phyloP scores from a whole-genome alignment of 495 filamentous ascomycete genomes.

The Pseudevernia furfuracea region DNA sequence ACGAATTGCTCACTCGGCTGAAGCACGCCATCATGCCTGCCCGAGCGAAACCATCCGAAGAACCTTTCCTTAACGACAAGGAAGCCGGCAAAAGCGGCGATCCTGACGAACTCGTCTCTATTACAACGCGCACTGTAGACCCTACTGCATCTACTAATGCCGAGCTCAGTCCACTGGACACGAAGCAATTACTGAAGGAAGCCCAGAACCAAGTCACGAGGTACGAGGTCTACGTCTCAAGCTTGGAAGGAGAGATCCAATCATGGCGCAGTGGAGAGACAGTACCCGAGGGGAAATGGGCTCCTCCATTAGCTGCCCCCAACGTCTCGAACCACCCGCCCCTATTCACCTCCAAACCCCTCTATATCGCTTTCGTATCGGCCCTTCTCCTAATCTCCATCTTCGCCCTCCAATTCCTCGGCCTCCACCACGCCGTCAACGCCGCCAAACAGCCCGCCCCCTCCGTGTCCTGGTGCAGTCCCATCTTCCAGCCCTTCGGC shows the following conservation, averaged over 20 bases:
- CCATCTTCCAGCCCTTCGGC: constrained; percentile 24
- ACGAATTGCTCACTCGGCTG: background rate
- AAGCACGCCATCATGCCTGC: background rate
- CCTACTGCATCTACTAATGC: constrained; percentile 44
- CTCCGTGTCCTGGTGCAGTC: constrained; percentile 18
- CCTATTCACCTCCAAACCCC: constrained; percentile 2
- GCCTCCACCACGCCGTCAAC: constrained; percentile 10
- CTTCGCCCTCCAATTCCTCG: constrained; percentile 19
- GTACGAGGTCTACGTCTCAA: constrained; percentile 76
- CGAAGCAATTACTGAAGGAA: constrained; percentile 86
- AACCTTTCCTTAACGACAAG: background rate
- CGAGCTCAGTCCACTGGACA: constrained; percentile 86
- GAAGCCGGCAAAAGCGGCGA: background rate
- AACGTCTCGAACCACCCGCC: background rate
- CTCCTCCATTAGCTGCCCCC: constrained; percentile 42
- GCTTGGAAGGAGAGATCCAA: constrained; percentile 77
- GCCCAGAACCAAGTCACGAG: constrained; percentile 81
- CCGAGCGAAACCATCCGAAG: background rate
- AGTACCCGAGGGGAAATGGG: constrained; percentile 81
- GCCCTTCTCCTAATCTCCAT: constrained; percentile 12
- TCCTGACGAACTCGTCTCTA: background rate
- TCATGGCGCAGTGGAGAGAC: constrained; percentile 80
- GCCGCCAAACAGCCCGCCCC: constrained; percentile 7
- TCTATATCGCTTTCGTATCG: constrained; percentile 7
- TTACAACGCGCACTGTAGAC: background rate